Percentiles rank a stretch among this genome's conserved stretches.
Evolutionary conservation across 495 filamentous ascomycete species (phyloP).

Genomic region (Podospora sp.): DNA sequence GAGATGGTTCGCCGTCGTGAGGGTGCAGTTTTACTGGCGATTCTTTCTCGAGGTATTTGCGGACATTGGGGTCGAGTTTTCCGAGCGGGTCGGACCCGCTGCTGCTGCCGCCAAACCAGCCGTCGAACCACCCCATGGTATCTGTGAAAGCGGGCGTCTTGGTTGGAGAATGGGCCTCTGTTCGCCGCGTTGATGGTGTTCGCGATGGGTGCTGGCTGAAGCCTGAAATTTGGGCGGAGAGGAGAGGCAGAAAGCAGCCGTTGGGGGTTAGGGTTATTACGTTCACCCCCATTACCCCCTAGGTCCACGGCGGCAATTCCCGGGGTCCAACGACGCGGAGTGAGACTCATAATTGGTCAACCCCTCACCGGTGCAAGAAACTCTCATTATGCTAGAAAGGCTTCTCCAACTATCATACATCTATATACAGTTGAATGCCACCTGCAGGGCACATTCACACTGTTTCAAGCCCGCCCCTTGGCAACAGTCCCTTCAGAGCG

Average conservation of each 20-base stretch:
- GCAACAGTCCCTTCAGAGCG: no score
- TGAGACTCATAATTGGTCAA: neutral
- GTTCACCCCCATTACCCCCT: neutral
- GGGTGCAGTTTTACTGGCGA: constrained; percentile 71
- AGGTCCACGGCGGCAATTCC: neutral
- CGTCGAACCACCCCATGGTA: constrained; percentile 72
- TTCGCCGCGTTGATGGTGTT: neutral
- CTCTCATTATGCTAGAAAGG: neutral
- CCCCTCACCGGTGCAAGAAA: no score
- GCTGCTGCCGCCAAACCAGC: constrained; percentile 40
- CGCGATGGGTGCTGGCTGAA: constrained; percentile 1
- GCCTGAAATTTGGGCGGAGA: constrained; percentile 32
- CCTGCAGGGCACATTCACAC: no score
- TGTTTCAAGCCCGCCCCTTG: no score
- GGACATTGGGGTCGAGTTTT: constrained; percentile 80
- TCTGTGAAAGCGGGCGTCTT: neutral
- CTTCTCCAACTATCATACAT: neutral
- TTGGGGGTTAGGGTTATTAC: constrained; percentile 6
- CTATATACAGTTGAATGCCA: neutral
- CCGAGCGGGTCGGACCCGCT: constrained; percentile 68
- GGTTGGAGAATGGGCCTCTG: neutral
- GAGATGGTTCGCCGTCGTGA: constrained; percentile 22
- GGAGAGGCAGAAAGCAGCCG: constrained; percentile 25
- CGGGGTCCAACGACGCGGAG: neutral
- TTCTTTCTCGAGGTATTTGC: constrained; percentile 82